A percentile compares a stretch with the other conserved stretches of the same genome.
Conservation (phyloP, 2,329 filamentous ascomycete species). For the Fusarium haematococcum region DNA sequence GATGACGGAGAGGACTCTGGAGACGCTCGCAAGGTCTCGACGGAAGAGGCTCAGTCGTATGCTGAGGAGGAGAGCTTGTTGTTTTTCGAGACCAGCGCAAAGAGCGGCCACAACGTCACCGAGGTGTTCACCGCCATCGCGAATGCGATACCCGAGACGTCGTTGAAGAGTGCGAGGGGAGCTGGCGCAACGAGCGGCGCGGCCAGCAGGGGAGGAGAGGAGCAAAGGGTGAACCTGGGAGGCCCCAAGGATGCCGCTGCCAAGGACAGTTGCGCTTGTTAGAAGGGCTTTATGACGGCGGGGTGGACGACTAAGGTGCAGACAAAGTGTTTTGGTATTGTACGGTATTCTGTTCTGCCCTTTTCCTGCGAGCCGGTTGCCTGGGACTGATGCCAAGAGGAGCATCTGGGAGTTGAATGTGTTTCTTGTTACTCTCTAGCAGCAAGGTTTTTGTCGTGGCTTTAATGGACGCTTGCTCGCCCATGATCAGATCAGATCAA, state of each 20-base stretch:
- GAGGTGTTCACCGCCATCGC: conserved; percentile 99
- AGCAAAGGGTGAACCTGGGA: conserved; percentile 85
- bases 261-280: conserved; percentile 95
- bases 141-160: conserved; percentile 97
- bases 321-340: conserved; percentile 39
- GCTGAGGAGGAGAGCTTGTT: conserved; percentile 93
- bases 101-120: conserved; percentile 92
- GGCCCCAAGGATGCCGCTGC: conserved; percentile 78
- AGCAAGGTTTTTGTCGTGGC: conserved; percentile 27
- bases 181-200: conserved; percentile 69
- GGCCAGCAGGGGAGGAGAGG: conserved; percentile 70
- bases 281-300: conserved; percentile 23
- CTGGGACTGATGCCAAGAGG: conserved; percentile 45
- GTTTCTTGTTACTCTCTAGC: conserved; percentile 38
- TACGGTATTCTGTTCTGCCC: conserved; percentile 42
- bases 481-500: not conserved
- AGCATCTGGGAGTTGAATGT: conserved; percentile 46
- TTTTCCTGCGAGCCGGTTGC: conserved; percentile 43
- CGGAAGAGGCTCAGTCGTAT: conserved; percentile 91
- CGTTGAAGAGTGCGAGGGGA: conserved; percentile 88
- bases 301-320: conserved; percentile 20
- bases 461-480: conserved; percentile 22
- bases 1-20: conserved; percentile 72
- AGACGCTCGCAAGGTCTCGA: conserved; percentile 88
- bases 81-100: conserved; percentile 98